These are phyloP conservation scores for Colletotrichum somersetense DNA, from an alignment of 2,329 filamentous ascomycete species.

Conservation along the genomic window DNA sequence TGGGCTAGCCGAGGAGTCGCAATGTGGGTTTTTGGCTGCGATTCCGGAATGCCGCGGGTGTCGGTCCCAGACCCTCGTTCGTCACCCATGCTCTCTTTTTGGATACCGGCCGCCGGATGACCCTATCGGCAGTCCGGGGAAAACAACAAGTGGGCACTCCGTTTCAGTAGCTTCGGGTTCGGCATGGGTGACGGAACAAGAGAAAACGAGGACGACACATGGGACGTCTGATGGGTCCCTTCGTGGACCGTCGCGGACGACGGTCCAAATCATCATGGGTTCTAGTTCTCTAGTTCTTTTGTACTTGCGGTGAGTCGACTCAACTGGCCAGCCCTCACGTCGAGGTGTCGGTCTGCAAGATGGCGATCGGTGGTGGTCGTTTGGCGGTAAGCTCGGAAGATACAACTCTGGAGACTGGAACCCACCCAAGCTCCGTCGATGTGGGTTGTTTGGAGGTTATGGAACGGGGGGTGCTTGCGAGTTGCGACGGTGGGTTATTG, in stretches of 20 bases:
- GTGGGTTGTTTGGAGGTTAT: conserved; percentile 29
- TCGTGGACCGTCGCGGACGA: conserved; percentile 14
- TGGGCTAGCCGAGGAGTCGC: conserved; percentile 13
- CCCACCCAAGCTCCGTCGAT: conserved; percentile 17
- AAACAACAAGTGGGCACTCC: conserved; percentile 29
- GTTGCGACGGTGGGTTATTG: conserved; percentile 7
- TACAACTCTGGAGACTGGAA: conserved; percentile 3
- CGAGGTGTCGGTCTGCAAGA: conserved; percentile 2
- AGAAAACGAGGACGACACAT: conserved; percentile 17
- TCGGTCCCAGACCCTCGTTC: conserved; percentile 13
- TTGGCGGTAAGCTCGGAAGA: conserved; percentile 10
- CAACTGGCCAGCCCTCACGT: background rate
- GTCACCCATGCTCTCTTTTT: conserved; percentile 4
- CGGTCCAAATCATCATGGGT: background rate
- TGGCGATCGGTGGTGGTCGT: background rate
- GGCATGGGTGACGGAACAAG: background rate
- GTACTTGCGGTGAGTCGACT: background rate
- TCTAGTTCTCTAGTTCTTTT: background rate
- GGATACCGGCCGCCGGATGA: conserved; percentile 16
- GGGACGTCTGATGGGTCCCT: conserved; percentile 20
- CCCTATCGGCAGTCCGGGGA: conserved; percentile 40
- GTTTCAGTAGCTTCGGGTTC: conserved; percentile 36
- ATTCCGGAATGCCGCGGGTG: conserved; percentile 37
- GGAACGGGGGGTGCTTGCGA: background rate
- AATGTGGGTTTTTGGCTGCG: conserved; percentile 25